Evolutionary conservation across 2,329 filamentous ascomycete genomes (phyloP).

Genomic region (Penicillium digitatum): DNA sequence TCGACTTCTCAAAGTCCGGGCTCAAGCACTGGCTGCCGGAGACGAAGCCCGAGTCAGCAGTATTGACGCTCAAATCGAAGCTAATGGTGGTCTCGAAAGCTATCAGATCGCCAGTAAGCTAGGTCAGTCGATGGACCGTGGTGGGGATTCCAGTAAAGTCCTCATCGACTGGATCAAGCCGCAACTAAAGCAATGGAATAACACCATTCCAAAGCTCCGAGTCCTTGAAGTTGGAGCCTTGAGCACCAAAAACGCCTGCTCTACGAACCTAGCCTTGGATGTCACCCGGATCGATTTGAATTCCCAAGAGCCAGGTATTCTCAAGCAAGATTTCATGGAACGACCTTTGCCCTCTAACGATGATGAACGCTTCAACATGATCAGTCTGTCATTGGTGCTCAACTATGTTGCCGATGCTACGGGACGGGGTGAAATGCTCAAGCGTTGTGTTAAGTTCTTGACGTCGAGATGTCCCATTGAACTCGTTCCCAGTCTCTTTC

Average conservation of each 20-base stretch:
- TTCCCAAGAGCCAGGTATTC: conserved; percentile 72
- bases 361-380: conserved; percentile 73
- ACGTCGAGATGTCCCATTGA: conserved; percentile 30
- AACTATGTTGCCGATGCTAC: conserved; percentile 84
- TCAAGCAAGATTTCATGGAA: conserved; percentile 91
- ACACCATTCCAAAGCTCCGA: conserved; percentile 43
- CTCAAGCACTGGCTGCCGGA: conserved; percentile 49
- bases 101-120: conserved; percentile 62
- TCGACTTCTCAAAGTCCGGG: conserved; percentile 54
- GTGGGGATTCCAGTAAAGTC: conserved; percentile 60
- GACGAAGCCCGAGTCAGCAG: conserved; percentile 40
- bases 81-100: conserved; percentile 55
- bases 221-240: conserved; percentile 89
- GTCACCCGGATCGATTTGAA: conserved; percentile 85
- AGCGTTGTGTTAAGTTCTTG: conserved; percentile 68
- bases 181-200: conserved; percentile 23
- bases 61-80: conserved; percentile 50
- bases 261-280: conserved; percentile 64
- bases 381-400: conserved; percentile 86
- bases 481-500: conserved; percentile 61
- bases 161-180: conserved; percentile 56
- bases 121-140: conserved; percentile 57
- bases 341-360: conserved; percentile 62
- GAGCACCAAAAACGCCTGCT: conserved; percentile 79
- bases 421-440: conserved; percentile 79